These are phyloP conservation scores for Lactuca saligna DNA, from an alignment of 129 eudicot species.

Conservation along the genomic window DNA sequence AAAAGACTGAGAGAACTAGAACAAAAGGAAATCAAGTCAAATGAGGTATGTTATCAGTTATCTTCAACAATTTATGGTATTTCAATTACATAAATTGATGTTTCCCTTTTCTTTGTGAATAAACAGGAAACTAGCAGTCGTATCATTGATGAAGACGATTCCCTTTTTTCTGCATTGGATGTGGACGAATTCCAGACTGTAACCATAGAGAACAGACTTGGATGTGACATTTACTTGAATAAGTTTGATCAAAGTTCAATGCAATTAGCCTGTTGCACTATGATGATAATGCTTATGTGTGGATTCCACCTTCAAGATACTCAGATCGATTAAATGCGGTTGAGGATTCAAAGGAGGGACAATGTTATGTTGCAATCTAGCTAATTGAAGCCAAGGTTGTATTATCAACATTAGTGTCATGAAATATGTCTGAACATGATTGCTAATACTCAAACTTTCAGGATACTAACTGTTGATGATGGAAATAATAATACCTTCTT, in stretches of 20 bases:
- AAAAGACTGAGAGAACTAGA: conserved; percentile 81
- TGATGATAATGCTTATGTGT: conserved; percentile 50
- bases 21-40: conserved; percentile 72
- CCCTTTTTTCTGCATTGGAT: conserved; percentile 70
- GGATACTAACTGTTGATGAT: conserved; percentile 84
- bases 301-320: conserved; percentile 92
- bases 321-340: conserved; percentile 73
- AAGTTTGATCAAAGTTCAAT: conserved; percentile 52
- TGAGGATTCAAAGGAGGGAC: conserved; percentile 72
- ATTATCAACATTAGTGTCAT: not conserved
- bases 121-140: conserved; percentile 54
- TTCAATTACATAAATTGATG: conserved; percentile 11
- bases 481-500: conserved; percentile 88
- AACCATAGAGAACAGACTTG: conserved; percentile 80
- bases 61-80: conserved; percentile 2
- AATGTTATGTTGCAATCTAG: conserved; percentile 71
- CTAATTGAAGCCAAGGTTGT: conserved; percentile 86
- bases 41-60: conserved; percentile 50
- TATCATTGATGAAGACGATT: conserved; percentile 41
- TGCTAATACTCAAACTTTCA: conserved; percentile 25
- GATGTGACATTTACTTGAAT: conserved; percentile 80
- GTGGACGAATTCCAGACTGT: conserved; percentile 88
- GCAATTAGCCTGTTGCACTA: conserved; percentile 44
- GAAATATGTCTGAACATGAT: not conserved
- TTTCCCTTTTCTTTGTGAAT: conserved; percentile 12